Base-by-base conservation (phyloP, 441 rosid species). In the Arabidopsis hybrid region DNA sequence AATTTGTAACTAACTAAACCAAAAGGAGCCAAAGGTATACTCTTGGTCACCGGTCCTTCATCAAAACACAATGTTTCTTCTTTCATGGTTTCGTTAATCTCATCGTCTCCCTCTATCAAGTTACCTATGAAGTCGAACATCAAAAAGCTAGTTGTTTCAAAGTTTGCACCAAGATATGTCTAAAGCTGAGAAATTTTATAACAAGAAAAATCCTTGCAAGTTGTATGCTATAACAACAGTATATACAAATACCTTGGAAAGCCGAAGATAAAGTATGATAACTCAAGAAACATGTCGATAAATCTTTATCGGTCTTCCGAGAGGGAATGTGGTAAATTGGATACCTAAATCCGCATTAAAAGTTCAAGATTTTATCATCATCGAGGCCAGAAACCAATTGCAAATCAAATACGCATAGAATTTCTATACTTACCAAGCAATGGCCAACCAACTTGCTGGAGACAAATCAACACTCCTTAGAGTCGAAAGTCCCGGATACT, bases 361-460 rank as follows among this genome's bases (percentile, higher is more conserved):
- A 29, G 46, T 55, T 46, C 4, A 56, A 53, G 31, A 63, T 14
- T 46, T 29, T 39, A 50, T 55, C 46, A 70, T 29, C 46, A 18
- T 18, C 5, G 18, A 31, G 18, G 26, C 17, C 4, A 1, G 31
- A 65, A 65, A 47, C 26, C 26, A 21, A 21, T 21, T 21, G 26
- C 26, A 21, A 21, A 21, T 31, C 63, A 67, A 38, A 21, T 32
- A 21, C 26, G 53, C 1, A 32, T 8, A 26, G 1, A 21, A 1
- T 52, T 7, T 21, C 14, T 55, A 8, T 13, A 56, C 77, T 78
- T 57, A 91, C 97, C 97, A 91, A 52, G 97, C 92, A 78, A 91
- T 88, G 17, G 93, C 84, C 89, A 91, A 86, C 95, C 95, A 91
- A 82, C 95, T 85, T n/a, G 95, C 95, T 0, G 97, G 95, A 11